Base-by-base conservation (phyloP, 257 asterid genomes). In the Rubia yunnanensis region DNA sequence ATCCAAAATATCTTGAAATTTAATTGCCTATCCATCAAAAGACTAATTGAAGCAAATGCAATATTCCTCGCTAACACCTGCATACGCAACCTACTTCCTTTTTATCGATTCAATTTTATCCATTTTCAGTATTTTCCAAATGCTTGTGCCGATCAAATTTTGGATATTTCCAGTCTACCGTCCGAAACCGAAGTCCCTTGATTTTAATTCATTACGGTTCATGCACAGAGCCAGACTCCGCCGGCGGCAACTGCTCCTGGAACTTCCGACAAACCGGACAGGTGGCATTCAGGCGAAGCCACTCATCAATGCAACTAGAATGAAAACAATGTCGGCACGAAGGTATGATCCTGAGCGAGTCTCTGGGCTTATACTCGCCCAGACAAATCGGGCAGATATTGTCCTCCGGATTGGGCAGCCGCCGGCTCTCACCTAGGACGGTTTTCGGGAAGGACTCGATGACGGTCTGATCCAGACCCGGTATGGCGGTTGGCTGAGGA, bases 311-410 rank as follows among this genome's bases (percentile, higher is more conserved):
- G 56, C 91, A 85, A 5, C 69, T 76, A 0, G 79, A 83, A 28
- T 85, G 88, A 64, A 85, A 85, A 57, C 76, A 80, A 52, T 85
- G 88, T 20, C 68, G 80, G 28, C 91, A 85, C n/a, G 76, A 76
- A 7, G 88, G 91, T 22, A 85, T 77, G 61, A 70, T 80, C 61
- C 85, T 73, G 24, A 85, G 59, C 0, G 88, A 72, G 30, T 85
- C 88, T 46, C 74, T 74, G 67, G 88, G 74, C 76, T 66, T 34
- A 46, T 85, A 85, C 44, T 82, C 91, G 8, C 76, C 57, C 18
- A 82, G 50, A 27, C 88, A 85, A 4, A 85, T 82, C 4, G 86
- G 27, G 71, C 88, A 85, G n/a, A 66, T 35, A 69, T 4, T 74
- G 73, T 80, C 71, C 6, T 78, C 75, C 0, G 83, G 88, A 23